Conservation (phyloP, 306 rosid species). For the Erythrophleum fordii region DNA sequence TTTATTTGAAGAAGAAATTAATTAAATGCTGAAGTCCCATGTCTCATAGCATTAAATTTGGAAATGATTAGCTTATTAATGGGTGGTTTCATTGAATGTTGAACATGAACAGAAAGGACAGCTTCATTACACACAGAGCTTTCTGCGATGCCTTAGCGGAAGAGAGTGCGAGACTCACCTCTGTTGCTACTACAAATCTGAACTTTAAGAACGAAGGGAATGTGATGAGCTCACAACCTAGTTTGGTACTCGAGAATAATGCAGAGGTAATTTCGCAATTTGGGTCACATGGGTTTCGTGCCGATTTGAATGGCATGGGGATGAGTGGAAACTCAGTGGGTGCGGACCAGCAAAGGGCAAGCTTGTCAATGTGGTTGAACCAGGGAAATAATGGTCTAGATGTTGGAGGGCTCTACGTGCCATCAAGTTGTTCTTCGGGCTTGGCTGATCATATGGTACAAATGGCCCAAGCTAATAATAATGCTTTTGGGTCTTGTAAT, state of each 20-base stretch:
- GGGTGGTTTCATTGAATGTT: constrained; percentile 19
- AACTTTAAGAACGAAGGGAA: constrained; percentile 66
- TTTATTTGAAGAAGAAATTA: background rate
- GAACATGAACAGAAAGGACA: constrained; percentile 75
- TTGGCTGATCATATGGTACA: constrained; percentile 56
- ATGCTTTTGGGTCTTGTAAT: constrained; percentile 57
- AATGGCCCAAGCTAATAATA: constrained; percentile 45
- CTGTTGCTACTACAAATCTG: constrained; percentile 60
- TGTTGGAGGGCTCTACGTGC: constrained; percentile 43
- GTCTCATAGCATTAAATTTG: constrained; percentile 41
- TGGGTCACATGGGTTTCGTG: constrained; percentile 43
- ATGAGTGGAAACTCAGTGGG: background rate
- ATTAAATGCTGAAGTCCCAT: constrained; percentile 29
- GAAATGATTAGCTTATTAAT: constrained; percentile 47
- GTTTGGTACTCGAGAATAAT: constrained; percentile 43
- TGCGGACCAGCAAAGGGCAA: constrained; percentile 59
- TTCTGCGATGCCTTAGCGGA: constrained; percentile 97
- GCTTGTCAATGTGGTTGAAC: constrained; percentile 77
- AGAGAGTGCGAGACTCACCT: constrained; percentile 82
- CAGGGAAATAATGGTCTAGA: constrained; percentile 53
- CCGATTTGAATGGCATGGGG: constrained; percentile 31
- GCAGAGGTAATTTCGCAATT: constrained; percentile 50
- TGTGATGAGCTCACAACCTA: constrained; percentile 45
- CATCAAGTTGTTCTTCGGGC: constrained; percentile 46
- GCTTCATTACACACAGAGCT: constrained; percentile 96